Base-by-base conservation (phyloP, 805 yeast species). In the Starmerella potacharoeniae region DNA sequence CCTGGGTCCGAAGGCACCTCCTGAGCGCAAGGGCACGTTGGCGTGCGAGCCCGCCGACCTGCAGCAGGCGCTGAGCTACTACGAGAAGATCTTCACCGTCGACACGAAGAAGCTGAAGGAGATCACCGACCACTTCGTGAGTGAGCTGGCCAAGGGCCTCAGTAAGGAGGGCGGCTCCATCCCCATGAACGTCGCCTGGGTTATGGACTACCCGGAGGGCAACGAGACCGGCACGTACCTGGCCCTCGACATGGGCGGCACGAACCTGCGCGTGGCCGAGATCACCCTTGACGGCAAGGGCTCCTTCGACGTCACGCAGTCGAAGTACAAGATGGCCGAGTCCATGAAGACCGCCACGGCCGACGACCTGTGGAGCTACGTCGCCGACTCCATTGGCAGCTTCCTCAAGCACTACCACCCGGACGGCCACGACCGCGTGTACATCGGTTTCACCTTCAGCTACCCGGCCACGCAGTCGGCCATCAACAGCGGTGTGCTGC, bases 131-230 rank as follows among this genome's bases (percentile, higher is more conserved):
- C 95, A 84, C 67, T 91, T 91, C 71, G 78, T 84, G 53, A 56
- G 69, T 30, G 97, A 91, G 72, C 79, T 91, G 64, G 80, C 82
- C 60, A 85, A 85, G 70, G 97, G 97, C 58, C 77, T 85, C 62
- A 41, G 56, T 58, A 55, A 51, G 40, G 70, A 76, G 55, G 91
- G 93, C 52, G 95, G 93, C 56, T 84, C 83, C 69, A 87, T 88
- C 66, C 97, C 98, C 58, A 91, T 91, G 97, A 89, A 84, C 68
- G 95, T 95, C 49, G 86, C 95, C 59, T 91, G 97, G 97, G 97
- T 91, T 54, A 75, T 89, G 77, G 95, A 85, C 66, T 84, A 76
- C 75, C 97, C 97, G 61, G 83, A 91, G 51, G 98, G 98, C 61
- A 73, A 81, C 62, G 98, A 91, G 71, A 78, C 77, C 43, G 98